Conservation (phyloP, 164 flowering plant genomes). For the Berberis thunbergii region DNA sequence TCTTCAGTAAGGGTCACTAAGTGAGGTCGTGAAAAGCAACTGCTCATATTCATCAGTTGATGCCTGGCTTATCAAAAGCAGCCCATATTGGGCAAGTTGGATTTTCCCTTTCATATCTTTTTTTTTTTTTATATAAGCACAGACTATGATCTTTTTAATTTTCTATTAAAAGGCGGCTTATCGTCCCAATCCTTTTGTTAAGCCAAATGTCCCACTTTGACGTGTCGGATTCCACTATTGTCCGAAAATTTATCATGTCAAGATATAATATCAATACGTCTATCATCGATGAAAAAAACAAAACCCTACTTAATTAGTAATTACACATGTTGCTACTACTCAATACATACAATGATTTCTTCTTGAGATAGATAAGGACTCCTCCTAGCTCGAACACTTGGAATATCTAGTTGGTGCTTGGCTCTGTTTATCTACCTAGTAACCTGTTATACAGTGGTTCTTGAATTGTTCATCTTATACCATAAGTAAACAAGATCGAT, state of each 20-base stretch:
- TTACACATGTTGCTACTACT: neutral
- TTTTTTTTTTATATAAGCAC: slow-evolving; percentile 3
- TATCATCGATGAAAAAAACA: neutral
- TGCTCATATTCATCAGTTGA: slow-evolving; percentile 21
- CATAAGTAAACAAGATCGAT: no score
- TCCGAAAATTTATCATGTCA: neutral
- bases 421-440: no score
- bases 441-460: no score
- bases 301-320: neutral
- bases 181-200: slow-evolving; percentile 4
- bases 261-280: neutral
- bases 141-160: slow-evolving; percentile 7
- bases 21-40: slow-evolving; percentile 16
- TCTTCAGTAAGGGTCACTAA: neutral
- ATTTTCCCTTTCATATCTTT: neutral
- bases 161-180: slow-evolving; percentile 4
- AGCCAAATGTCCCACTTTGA: slow-evolving; percentile 2
- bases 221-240: slow-evolving; percentile 21
- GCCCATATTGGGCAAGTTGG: slow-evolving; percentile 6
- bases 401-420: neutral
- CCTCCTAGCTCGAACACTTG: neutral
- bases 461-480: no score
- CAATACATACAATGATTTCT: neutral
- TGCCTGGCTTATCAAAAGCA: slow-evolving; percentile 21
- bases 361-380: neutral